Evolutionary conservation across 1,284 basidiomycete species (phyloP).

Genomic region (Pseudozyma hubeiensis): DNA sequence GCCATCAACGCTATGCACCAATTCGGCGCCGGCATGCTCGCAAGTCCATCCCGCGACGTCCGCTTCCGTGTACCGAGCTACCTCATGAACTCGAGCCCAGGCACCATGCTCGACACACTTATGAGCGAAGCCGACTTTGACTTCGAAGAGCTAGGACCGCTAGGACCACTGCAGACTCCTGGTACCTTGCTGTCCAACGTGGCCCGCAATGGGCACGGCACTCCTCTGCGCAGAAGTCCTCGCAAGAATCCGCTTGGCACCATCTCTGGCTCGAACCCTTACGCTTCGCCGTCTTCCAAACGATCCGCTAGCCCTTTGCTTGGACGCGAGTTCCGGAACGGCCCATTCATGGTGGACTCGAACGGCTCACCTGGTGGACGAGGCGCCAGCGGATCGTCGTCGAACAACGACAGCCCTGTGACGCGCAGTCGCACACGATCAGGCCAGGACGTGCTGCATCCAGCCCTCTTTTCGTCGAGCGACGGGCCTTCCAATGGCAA

Average conservation of each 20-base stretch:
- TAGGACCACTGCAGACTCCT: conserved; percentile 41
- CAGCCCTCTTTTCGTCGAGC: conserved; percentile 50
- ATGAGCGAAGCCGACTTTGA: conserved; percentile 62
- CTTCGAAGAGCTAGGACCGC: conserved; percentile 51
- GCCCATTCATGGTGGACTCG: conserved; percentile 1
- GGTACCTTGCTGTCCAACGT: conserved; percentile 33
- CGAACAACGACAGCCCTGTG: conserved; percentile 47
- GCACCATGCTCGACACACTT: conserved; percentile 61
- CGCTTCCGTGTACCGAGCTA: conserved; percentile 58
- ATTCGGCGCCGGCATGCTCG: conserved; percentile 24
- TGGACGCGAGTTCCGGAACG: conserved; percentile 17
- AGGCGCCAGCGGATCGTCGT: conserved; percentile 13
- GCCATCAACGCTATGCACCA: conserved; percentile 14
- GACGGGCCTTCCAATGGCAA: conserved; percentile 21
- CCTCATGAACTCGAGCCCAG: conserved; percentile 63
- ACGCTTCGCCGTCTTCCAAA: conserved; percentile 44
- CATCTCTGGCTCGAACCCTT: conserved; percentile 58
- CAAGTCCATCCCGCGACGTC: conserved; percentile 41
- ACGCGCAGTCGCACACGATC: conserved; percentile 50
- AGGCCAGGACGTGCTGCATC: conserved; percentile 39
- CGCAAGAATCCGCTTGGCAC: conserved; percentile 65
- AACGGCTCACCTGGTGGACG: conserved; percentile 18
- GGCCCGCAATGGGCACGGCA: conserved; percentile 12
- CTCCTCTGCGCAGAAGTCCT: conserved; percentile 59
- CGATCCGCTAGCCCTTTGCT: conserved; percentile 23